Evolutionary conservation across 2,329 filamentous ascomycete species (phyloP), one percentile per base, ranked within the genome.

Genomic region (Fusarium aywerte): DNA sequence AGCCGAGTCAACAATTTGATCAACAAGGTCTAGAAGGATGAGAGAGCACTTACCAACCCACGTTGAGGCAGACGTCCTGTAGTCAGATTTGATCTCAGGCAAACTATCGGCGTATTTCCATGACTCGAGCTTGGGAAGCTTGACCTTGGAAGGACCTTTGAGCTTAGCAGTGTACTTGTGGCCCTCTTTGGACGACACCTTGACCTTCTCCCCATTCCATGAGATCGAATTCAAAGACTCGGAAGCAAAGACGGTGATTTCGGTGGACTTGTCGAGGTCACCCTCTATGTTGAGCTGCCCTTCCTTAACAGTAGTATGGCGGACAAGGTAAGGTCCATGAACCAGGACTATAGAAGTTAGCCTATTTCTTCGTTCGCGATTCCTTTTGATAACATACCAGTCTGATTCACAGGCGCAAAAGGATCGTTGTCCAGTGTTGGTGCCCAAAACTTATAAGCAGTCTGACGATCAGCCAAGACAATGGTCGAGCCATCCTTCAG

Each of bases 371-470:
- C 32, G 0, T n/a, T 4, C 0, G 0, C 25, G 20, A 2, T 32
- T 7, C 15, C 7, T 0, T 5, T 4, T 0, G 4, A 20, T 4
- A 5, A 62, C 76, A 58, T 61, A 84, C 82, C 76, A 20, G 83
- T 84, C 39, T 83, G 76, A 27, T 82, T 77, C 3, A 78, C 79
- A 0, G 77, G 76, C 0, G 82, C 80, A 21, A 80, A 73, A 0
- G 84, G 84, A 58, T 87, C 74, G 7, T 78, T 79, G 1, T 79
- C 81, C 9, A 86, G 76, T 2, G 81, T 76, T 4, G 86, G 84
- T 0, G 83, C 84, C 81, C 85, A 89, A 72, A 88, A 87, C 0
- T 80, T 76, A 69, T 87, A 88, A 1, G 86, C 87, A 0, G 83
- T 76, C 2, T 79, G 75, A 12, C 86, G 79, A 63, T 89, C 85